A percentile compares a stretch with the other conserved stretches of the same genome.
These are phyloP conservation scores for Pseudozyma pruni DNA, from an alignment of 1,284 basidiomycete species.

Conservation along the genomic window DNA sequence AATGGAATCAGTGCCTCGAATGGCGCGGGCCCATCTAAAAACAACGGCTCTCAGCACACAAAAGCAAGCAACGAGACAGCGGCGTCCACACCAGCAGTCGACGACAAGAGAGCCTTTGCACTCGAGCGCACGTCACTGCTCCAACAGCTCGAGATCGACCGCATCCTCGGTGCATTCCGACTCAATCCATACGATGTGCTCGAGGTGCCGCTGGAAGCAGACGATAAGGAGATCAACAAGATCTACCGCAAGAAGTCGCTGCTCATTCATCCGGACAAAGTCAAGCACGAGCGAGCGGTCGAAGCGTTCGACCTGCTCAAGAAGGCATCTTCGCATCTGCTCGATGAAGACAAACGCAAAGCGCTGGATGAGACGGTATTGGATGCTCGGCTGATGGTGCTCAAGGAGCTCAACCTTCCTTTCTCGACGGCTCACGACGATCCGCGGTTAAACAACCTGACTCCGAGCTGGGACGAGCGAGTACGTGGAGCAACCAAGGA, in stretches of 20 bases:
- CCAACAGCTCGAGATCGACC: slow-evolving; percentile 70
- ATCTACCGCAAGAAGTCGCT: slow-evolving; percentile 72
- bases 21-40: no score
- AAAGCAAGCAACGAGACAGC: not conserved
- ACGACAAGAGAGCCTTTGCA: slow-evolving; percentile 33
- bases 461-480: slow-evolving; percentile 69
- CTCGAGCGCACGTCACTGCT: slow-evolving; percentile 51
- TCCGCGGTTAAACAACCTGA: slow-evolving; percentile 67
- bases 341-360: slow-evolving; percentile 65
- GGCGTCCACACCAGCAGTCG: not conserved
- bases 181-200: slow-evolving; percentile 74
- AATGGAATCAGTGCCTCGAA: no score
- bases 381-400: slow-evolving; percentile 68
- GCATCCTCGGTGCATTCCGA: slow-evolving; percentile 72
- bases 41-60: not conserved
- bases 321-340: slow-evolving; percentile 70
- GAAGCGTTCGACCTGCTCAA: slow-evolving; percentile 73
- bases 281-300: slow-evolving; percentile 71
- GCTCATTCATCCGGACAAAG: slow-evolving; percentile 74
- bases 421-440: slow-evolving; percentile 68
- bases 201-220: slow-evolving; percentile 70
- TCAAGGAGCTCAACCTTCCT: slow-evolving; percentile 64
- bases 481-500: slow-evolving; percentile 71
- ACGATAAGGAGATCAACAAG: slow-evolving; percentile 71
- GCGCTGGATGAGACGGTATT: slow-evolving; percentile 67